Evolutionary conservation across 1,139 yeast genomes (phyloP).

Genomic region (Lodderomyces elongisporus): DNA sequence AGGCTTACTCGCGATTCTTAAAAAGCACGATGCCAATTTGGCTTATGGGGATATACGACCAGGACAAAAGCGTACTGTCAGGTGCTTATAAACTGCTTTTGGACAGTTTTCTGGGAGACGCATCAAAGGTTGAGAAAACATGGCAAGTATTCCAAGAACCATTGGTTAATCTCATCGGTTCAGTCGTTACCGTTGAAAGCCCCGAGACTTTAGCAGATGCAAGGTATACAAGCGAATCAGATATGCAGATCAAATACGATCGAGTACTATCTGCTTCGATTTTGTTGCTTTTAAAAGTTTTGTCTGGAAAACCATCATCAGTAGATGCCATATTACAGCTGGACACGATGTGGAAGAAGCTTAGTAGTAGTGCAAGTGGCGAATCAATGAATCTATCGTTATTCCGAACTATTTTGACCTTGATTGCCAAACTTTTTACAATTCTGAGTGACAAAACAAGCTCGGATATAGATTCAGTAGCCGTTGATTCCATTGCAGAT

Average conservation of each 20-base stretch:
- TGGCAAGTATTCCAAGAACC: conserved; percentile 57
- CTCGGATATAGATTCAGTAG: neutral
- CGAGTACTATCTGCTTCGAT: conserved; percentile 54
- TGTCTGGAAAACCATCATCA: conserved; percentile 8
- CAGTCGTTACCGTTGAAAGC: conserved; percentile 52
- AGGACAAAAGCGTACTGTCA: conserved; percentile 55
- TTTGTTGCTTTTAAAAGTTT: conserved; percentile 42
- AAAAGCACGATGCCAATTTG: conserved; percentile 70
- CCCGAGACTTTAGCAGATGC: conserved; percentile 69
- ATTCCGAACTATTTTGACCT: conserved; percentile 39
- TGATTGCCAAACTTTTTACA: conserved; percentile 23
- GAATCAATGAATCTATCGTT: conserved; percentile 39
- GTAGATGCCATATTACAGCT: conserved; percentile 30
- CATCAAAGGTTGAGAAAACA: conserved; percentile 49
- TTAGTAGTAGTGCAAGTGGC: conserved; percentile 21
- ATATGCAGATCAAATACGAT: conserved; percentile 60
- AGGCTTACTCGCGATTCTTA: conserved; percentile 54
- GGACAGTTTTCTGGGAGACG: conserved; percentile 52
- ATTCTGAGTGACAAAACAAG: conserved; percentile 6
- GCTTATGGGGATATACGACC: conserved; percentile 66
- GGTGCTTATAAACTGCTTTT: conserved; percentile 46
- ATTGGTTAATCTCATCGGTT: conserved; percentile 50
- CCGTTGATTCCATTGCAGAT: neutral
- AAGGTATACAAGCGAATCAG: conserved; percentile 64
- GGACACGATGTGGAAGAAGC: conserved; percentile 43